Base-by-base conservation (phyloP, 352 stramenopile genomes). In the Globisporangium sylvaticum region DNA sequence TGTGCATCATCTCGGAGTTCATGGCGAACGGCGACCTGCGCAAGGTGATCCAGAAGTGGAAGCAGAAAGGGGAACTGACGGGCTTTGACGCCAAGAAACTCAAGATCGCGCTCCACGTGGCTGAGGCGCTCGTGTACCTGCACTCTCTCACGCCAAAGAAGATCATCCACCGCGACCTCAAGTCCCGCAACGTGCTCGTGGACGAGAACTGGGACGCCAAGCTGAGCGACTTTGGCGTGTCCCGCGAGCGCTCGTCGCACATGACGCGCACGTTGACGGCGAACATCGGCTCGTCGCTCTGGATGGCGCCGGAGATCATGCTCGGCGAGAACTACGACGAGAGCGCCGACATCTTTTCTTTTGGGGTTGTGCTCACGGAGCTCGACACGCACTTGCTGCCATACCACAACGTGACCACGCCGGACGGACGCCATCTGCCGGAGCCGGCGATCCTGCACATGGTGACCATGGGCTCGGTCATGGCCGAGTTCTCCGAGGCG, bases 121-220 rank as follows among this genome's bases (percentile, higher is more conserved):
- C 80, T 1, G 71, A 88, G 53, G 81, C 75, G 32, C 76, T 92
- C 14, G 80, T 72, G 22, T 92, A 90, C 46, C 64, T 92, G 39
- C 84, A 92, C 65, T 81, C 78, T 37, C 70, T 88, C 56, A 69
- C 53, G 69, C 79, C 73, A 53, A 64, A 68, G 12, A 89, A 88
- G 69, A 82, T 96, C 65, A 92, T 96, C 67, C 87, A 94, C 69
- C 84, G 86, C 24, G 84, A 92, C 67, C 76, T 94, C 69, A 94
- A 94, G 74, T 92, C 84, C 15, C 83, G 84, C 44, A 94, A 94
- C 67, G 81, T 94, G 67, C 71, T 94, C 34, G 58, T 84, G 44
- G 61, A 80, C 58, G 53, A 39, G 48, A 60, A 71, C 48, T 84
- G 69, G 76, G 60, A 77, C 53, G 77, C 77, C 10, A 90, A 90